Conservation (phyloP, 768 basidiomycete genomes). For the Leccinum aurantiacum region DNA sequence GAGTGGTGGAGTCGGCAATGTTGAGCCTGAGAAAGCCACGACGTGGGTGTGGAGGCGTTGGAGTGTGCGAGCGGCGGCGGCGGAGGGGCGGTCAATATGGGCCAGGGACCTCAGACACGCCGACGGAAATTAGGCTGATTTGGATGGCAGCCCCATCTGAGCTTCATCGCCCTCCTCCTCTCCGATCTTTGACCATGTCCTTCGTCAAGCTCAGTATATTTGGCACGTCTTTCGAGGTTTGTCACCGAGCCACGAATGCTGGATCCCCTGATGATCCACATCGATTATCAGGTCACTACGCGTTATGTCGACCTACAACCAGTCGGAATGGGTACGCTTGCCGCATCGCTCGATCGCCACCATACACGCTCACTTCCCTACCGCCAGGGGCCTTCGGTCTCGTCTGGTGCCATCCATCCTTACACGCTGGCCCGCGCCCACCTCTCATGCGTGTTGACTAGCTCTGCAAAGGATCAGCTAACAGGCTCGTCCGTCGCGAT, state of each 20-base stretch:
- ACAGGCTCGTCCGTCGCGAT: constrained; percentile 94
- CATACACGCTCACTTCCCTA: constrained; percentile 19
- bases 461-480: constrained; percentile 93
- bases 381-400: constrained; percentile 86
- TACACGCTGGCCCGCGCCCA: background rate
- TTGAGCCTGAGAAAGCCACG: constrained; percentile 17
- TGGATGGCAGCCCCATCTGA: constrained; percentile 9
- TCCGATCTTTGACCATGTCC: constrained; percentile 53
- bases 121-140: constrained; percentile 15
- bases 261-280: constrained; percentile 21
- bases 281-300: constrained; percentile 70
- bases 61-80: background rate
- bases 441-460: constrained; percentile 33
- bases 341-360: constrained; percentile 8
- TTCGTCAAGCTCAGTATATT: constrained; percentile 99
- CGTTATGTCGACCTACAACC: constrained; percentile 99
- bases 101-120: constrained; percentile 25
- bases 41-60: background rate
- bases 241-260: constrained; percentile 16
- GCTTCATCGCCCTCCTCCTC: constrained; percentile 2
- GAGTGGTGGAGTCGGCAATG: background rate
- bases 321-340: constrained; percentile 90
- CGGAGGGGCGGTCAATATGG: background rate
- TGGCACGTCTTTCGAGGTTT: constrained; percentile 94
- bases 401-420: constrained; percentile 68